A percentile compares a stretch with the other conserved stretches of the same genome.
Conservation (phyloP, 805 yeast genomes). For the Pichia cabralensis region DNA sequence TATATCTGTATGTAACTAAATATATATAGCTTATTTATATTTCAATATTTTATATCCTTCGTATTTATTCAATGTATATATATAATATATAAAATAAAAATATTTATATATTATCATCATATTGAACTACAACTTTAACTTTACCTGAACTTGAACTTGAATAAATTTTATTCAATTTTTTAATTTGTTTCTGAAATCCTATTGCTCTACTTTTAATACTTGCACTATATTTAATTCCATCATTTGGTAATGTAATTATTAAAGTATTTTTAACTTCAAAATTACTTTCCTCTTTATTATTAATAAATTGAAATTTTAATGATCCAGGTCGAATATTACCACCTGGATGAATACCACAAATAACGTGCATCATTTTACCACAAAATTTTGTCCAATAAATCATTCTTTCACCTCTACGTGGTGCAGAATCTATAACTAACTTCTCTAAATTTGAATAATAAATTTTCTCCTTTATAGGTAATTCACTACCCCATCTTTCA, state of each 20-base stretch:
- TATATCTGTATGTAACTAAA: too few species aligned
- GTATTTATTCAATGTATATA: too few species aligned
- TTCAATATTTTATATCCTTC: background rate
- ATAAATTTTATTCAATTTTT: slow-evolving; percentile 40
- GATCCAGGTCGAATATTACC: slow-evolving; percentile 61
- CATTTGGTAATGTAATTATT: slow-evolving; percentile 31
- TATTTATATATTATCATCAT: background rate
- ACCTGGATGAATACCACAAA: slow-evolving; percentile 76
- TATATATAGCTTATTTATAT: too few species aligned
- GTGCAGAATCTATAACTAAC: slow-evolving; percentile 35
- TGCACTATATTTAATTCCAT: slow-evolving; percentile 49
- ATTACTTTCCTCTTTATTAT: slow-evolving; percentile 4
- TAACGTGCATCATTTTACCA: slow-evolving; percentile 66
- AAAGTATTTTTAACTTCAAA: slow-evolving; percentile 19
- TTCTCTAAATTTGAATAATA: slow-evolving; percentile 38
- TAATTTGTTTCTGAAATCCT: slow-evolving; percentile 49
- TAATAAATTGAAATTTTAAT: slow-evolving; percentile 34
- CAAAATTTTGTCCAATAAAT: slow-evolving; percentile 68
- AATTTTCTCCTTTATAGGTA: slow-evolving; percentile 44
- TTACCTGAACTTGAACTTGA: slow-evolving; percentile 38
- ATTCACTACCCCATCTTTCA: slow-evolving; percentile 76
- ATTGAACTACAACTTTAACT: slow-evolving; percentile 40
- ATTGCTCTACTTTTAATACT: slow-evolving; percentile 49
- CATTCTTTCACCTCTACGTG: slow-evolving; percentile 32
- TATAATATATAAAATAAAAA: too few species aligned